A percentile compares a stretch with the other conserved stretches of the same genome.
Evolutionary conservation across 495 filamentous ascomycete species (phyloP).

Genomic region (Tuber magnatum): DNA sequence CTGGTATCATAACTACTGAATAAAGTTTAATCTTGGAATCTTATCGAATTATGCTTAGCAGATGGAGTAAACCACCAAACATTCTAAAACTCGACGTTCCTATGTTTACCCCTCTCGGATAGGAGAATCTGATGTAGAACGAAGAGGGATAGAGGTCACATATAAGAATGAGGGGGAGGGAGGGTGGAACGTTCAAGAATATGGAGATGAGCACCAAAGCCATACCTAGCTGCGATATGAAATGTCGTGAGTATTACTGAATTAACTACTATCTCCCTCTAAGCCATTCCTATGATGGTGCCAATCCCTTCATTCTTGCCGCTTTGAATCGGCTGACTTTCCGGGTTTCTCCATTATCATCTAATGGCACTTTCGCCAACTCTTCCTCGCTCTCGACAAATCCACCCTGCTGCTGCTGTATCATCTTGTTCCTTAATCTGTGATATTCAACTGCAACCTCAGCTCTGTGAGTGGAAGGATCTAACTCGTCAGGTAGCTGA

Average conservation of each 20-base stretch:
- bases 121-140: neutral
- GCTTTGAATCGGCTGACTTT: constrained; percentile 86
- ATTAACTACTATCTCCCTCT: neutral
- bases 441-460: constrained; percentile 77
- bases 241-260: neutral
- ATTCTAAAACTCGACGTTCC: constrained; percentile 25
- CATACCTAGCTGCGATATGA: neutral
- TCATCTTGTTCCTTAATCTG: constrained; percentile 67
- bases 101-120: neutral
- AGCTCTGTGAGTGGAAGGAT: constrained; percentile 62
- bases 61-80: constrained; percentile 28
- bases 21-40: constrained; percentile 32
- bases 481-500: constrained; percentile 63
- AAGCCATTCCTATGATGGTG: constrained; percentile 7
- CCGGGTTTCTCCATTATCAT: constrained; percentile 53
- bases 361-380: constrained; percentile 53
- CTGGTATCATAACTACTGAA: constrained; percentile 25
- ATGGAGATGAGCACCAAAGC: neutral
- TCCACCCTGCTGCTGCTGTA: constrained; percentile 68
- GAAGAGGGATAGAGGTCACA: neutral
- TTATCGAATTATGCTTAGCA: constrained; percentile 27
- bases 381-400: constrained; percentile 59
- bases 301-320: constrained; percentile 53
- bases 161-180: neutral
- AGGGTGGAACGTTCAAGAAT: neutral